A percentile compares a stretch with the other conserved stretches of the same genome.
Evolutionary conservation across 768 basidiomycete species (phyloP).

Genomic region (Coprinellus aureogranulatus): DNA sequence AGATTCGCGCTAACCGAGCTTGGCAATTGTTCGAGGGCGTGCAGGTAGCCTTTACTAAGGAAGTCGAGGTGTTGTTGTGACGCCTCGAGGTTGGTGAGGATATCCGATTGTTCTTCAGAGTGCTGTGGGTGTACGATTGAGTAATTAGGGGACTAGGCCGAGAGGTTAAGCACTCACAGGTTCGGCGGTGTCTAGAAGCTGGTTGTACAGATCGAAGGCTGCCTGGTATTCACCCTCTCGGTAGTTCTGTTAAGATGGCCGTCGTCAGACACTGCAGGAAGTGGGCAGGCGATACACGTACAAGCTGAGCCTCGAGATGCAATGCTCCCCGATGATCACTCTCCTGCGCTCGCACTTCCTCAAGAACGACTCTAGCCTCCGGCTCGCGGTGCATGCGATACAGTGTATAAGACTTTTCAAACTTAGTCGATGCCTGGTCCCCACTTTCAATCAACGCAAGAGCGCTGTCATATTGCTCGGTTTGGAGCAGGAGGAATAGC

Average conservation of each 20-base stretch:
- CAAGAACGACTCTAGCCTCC: conserved; percentile 59
- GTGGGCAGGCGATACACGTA: conserved; percentile 33
- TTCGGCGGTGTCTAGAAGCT: conserved; percentile 75
- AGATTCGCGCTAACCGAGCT: conserved; percentile 48
- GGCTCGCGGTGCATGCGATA: conserved; percentile 79
- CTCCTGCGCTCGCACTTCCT: conserved; percentile 41
- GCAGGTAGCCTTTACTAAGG: conserved; percentile 66
- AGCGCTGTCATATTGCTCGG: conserved; percentile 75
- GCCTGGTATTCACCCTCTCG: conserved; percentile 71
- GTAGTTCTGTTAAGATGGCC: conserved; percentile 54
- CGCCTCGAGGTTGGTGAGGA: conserved; percentile 81
- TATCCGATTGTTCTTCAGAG: conserved; percentile 85
- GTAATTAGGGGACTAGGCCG: not conserved
- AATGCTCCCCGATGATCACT: conserved; percentile 58
- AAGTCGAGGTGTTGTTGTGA: conserved; percentile 83
- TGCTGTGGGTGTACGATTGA: conserved; percentile 40
- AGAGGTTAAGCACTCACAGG: conserved; percentile 49
- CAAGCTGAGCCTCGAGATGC: conserved; percentile 88
- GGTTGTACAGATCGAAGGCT: conserved; percentile 76
- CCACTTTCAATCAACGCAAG: conserved; percentile 52
- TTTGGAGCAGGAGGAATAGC: conserved; percentile 84
- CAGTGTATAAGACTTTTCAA: conserved; percentile 79
- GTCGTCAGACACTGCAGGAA: no score
- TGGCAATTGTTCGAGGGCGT: conserved; percentile 60
- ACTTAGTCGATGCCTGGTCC: conserved; percentile 33